Evolutionary conservation across 345 rosid species (phyloP).

Genomic region (Murraya koenigii): DNA sequence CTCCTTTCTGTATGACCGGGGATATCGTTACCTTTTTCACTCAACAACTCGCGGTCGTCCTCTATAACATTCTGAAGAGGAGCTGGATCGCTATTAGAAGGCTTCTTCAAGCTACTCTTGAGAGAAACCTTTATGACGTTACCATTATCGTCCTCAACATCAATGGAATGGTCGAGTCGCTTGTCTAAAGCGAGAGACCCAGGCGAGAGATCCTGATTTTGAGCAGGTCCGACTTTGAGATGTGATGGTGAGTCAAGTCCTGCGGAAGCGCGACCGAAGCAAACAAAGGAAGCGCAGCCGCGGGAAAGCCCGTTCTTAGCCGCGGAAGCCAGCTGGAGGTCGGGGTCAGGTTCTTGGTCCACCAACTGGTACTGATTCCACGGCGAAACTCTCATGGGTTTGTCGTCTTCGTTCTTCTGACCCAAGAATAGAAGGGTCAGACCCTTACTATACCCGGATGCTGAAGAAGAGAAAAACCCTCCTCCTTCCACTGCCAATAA

Average conservation of each 20-base stretch:
- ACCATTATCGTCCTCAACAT: constrained; percentile 43
- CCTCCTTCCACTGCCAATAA: constrained; percentile 98
- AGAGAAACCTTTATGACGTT: constrained; percentile 44
- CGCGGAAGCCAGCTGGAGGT: constrained; percentile 95
- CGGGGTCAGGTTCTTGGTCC: constrained; percentile 66
- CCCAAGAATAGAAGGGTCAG: constrained; percentile 87
- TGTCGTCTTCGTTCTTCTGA: constrained; percentile 73
- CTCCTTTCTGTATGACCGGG: constrained; percentile 50
- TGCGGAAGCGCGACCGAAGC: constrained; percentile 90
- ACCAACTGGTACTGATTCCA: constrained; percentile 98
- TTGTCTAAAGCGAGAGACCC: constrained; percentile 47
- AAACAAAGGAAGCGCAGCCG: constrained; percentile 81
- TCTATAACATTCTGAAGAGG: constrained; percentile 45
- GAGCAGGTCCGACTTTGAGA: constrained; percentile 78
- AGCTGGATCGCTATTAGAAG: constrained; percentile 29
- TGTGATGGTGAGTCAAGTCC: constrained; percentile 69
- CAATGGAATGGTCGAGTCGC: constrained; percentile 32
- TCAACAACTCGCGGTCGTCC: constrained; percentile 16
- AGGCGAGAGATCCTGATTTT: constrained; percentile 50
- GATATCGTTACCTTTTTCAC: constrained; percentile 41
- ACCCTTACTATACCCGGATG: constrained; percentile 91
- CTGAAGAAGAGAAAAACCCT: constrained; percentile 96
- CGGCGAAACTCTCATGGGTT: constrained; percentile 93
- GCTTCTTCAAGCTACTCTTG: constrained; percentile 84
- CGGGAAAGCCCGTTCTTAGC: constrained; percentile 69